Conservation (phyloP, 148 eudicot genomes). For the Fagopyrum tataricum region DNA sequence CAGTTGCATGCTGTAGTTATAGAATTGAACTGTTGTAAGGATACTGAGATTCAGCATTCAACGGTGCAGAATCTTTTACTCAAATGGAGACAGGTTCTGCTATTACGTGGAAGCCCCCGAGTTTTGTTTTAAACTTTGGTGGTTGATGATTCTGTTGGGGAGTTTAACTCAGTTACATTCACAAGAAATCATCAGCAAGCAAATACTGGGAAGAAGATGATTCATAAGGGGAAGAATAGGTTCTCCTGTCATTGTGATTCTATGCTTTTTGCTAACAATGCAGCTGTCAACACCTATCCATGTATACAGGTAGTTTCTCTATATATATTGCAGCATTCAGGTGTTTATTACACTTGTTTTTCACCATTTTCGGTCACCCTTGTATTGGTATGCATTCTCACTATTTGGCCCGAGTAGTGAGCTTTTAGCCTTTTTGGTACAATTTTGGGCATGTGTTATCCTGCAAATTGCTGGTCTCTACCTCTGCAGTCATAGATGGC, state of each 20-base stretch:
- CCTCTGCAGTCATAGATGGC: too few species aligned
- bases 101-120: conserved; percentile 98
- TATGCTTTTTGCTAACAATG: conserved; percentile 86
- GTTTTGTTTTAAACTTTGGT: conserved; percentile 81
- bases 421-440: neutral
- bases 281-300: conserved; percentile 93
- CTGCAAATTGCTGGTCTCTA: neutral
- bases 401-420: neutral
- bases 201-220: conserved; percentile 94
- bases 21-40: conserved; percentile 67
- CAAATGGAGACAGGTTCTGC: conserved; percentile 97
- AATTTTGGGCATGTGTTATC: too few species aligned
- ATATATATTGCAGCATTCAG: neutral
- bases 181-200: conserved; percentile 91
- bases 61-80: conserved; percentile 96
- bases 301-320: conserved; percentile 65
- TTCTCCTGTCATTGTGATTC: conserved; percentile 96
- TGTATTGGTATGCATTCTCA: neutral
- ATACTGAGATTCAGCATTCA: conserved; percentile 79
- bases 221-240: conserved; percentile 92
- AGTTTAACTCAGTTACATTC: conserved; percentile 92
- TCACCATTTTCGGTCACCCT: neutral
- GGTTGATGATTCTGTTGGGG: conserved; percentile 91
- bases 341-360: neutral
- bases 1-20: conserved; percentile 94